A percentile compares a stretch with the other conserved stretches of the same genome.
phyloP scores from a whole-genome alignment of 805 yeast species.

The Candida methanosorbosa region DNA sequence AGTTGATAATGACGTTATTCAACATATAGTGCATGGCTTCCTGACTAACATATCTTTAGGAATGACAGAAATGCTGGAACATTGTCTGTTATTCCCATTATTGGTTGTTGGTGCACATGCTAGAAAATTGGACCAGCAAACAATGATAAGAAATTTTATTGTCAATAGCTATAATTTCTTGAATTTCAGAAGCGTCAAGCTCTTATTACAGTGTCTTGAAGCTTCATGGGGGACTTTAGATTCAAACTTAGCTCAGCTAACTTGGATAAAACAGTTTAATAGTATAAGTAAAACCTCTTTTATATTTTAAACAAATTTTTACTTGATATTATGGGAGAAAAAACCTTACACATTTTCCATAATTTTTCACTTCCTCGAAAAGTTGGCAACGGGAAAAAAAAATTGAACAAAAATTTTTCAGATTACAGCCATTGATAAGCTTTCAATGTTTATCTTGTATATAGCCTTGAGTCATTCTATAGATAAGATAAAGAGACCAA shows the following conservation, averaged over 20 bases:
- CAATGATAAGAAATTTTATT: conserved; percentile 6
- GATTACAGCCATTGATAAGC: too few relatives aligned
- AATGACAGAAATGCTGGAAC: conserved; percentile 9
- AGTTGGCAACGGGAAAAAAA: too few relatives aligned
- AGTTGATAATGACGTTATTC: conserved; percentile 5
- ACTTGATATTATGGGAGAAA: too few relatives aligned
- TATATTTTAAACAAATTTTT: conserved; percentile 11
- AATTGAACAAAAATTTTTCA: too few relatives aligned
- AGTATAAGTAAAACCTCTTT: conserved; percentile 9
- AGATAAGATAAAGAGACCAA: neutral
- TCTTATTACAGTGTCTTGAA: conserved; percentile 9
- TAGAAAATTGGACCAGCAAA: conserved; percentile 6
- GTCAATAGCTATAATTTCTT: conserved; percentile 8
- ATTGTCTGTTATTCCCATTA: conserved; percentile 19
- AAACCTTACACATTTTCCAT: too few relatives aligned
- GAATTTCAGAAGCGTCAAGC: conserved; percentile 13
- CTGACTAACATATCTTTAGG: conserved; percentile 3
- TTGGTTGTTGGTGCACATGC: conserved; percentile 17
- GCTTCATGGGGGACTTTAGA: conserved; percentile 8
- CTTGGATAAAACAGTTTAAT: conserved; percentile 12
- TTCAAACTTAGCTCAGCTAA: neutral
- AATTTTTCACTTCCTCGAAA: too few relatives aligned
- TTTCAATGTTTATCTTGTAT: too few relatives aligned
- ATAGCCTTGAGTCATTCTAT: neutral
- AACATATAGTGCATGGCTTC: conserved; percentile 9